These are phyloP conservation scores for Aspergillus sp. DNA, from an alignment of 2,329 filamentous ascomycete species.

Conservation along the genomic window DNA sequence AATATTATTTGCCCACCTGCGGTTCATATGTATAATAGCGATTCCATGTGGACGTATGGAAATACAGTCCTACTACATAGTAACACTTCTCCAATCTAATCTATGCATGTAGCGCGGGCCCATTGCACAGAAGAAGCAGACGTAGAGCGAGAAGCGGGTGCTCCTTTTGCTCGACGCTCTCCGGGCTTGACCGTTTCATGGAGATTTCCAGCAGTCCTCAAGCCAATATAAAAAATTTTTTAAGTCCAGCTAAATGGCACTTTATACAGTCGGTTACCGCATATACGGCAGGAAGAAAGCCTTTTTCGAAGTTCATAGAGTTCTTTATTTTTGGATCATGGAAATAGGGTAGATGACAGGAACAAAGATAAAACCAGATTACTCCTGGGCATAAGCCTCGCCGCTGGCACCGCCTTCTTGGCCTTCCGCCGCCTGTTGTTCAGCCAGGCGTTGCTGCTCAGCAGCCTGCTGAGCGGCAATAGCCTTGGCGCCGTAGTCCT, in stretches of 20 bases:
- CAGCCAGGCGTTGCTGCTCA: slow-evolving; percentile 57
- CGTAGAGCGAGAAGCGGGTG: background rate
- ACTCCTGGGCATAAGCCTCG: slow-evolving; percentile 49
- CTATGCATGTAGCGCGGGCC: background rate
- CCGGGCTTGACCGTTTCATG: background rate
- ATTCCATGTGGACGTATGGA: too few species aligned
- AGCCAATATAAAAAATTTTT: background rate
- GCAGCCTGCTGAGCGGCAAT: slow-evolving; percentile 59
- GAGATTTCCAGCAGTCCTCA: background rate
- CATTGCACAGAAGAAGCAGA: background rate
- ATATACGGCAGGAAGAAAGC: background rate
- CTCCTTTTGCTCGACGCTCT: background rate
- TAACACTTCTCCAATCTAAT: background rate
- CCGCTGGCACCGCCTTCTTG: slow-evolving; percentile 46
- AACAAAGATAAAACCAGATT: slow-evolving; percentile 35
- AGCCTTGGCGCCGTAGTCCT: slow-evolving; percentile 98
- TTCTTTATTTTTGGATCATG: slow-evolving; percentile 39
- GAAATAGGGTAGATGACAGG: slow-evolving; percentile 35
- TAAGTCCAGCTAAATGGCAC: background rate
- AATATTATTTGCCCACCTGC: background rate
- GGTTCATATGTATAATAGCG: background rate
- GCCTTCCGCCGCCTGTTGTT: slow-evolving; percentile 55
- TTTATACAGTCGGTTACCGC: background rate
- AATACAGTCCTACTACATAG: too few species aligned
- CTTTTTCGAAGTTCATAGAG: slow-evolving; percentile 29